A percentile compares a stretch with the other conserved stretches of the same genome.
Conservation (phyloP, 768 basidiomycete genomes). For the Candolleomyces aberdarensis region DNA sequence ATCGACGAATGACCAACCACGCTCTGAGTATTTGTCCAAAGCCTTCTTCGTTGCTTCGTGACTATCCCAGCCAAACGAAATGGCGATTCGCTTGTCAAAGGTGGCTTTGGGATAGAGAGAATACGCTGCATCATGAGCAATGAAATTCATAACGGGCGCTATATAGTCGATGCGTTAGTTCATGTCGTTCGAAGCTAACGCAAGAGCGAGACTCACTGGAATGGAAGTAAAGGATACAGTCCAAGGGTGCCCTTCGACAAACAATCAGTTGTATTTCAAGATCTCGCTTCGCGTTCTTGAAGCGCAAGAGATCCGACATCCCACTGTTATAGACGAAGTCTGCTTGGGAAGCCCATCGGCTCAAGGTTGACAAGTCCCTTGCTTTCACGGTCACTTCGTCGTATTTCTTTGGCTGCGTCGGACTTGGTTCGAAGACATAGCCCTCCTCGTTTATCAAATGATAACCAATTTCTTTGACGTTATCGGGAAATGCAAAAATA, state of each 20-base stretch:
- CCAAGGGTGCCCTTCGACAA: not conserved
- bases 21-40: not conserved
- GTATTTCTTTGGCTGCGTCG: not conserved
- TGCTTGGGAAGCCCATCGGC: not conserved
- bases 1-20: constrained; percentile 2
- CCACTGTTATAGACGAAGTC: not conserved
- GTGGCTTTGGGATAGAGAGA: constrained; percentile 8
- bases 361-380: not conserved
- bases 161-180: not conserved
- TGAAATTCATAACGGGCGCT: constrained; percentile 9
- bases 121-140: constrained; percentile 6
- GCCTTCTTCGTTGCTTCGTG: not conserved
- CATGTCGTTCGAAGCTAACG: not conserved
- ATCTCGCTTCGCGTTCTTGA: not conserved
- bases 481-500: not conserved
- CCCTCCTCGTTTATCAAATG: constrained; percentile 3
- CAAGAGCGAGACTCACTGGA: not conserved
- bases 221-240: constrained; percentile 5
- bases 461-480: not conserved
- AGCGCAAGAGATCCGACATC: not conserved
- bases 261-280: constrained; percentile 2
- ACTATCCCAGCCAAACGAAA: not conserved
- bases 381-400: not conserved
- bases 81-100: constrained; percentile 3
- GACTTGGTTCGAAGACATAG: not conserved